Conservation (phyloP, 2,329 filamentous ascomycete species). For the Neoascochyta sp. region DNA sequence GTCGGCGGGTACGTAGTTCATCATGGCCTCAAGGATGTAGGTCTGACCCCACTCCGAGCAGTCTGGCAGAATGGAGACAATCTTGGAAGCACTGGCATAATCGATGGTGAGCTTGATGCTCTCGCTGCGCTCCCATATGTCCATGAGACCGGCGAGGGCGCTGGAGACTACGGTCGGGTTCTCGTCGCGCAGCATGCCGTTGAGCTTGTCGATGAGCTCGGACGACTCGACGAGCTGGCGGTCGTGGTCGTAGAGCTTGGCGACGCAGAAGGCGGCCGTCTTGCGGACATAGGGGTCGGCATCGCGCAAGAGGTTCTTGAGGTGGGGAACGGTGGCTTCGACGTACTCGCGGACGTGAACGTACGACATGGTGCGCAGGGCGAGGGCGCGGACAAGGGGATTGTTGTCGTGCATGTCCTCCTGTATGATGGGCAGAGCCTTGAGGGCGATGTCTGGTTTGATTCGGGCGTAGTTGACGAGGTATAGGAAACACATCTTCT, state of each 20-base stretch:
- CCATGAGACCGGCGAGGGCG: constrained; percentile 84
- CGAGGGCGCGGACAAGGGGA: constrained; percentile 85
- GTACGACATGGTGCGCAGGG: constrained; percentile 93
- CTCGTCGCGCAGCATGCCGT: constrained; percentile 85
- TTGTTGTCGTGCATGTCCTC: constrained; percentile 93
- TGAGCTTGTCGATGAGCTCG: constrained; percentile 87
- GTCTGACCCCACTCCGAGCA: constrained; percentile 99
- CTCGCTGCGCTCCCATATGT: constrained; percentile 98
- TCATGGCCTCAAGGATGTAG: constrained; percentile 94
- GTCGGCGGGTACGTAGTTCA: constrained; percentile 96
- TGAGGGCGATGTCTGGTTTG: constrained; percentile 89
- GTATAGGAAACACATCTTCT: constrained; percentile 99
- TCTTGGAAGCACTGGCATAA: constrained; percentile 95
- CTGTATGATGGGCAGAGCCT: constrained; percentile 83
- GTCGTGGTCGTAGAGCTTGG: constrained; percentile 97
- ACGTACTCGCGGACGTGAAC: constrained; percentile 96
- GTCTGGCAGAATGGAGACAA: constrained; percentile 92
- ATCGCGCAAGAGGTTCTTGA: constrained; percentile 80
- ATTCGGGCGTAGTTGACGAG: constrained; percentile 94
- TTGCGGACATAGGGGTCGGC: constrained; percentile 94
- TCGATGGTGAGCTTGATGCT: constrained; percentile 98
- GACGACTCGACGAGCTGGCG: constrained; percentile 82
- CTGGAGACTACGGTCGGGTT: constrained; percentile 97
- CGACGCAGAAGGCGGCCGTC: constrained; percentile 92
- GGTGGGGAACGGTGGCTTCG: constrained; percentile 78